Base-by-base conservation (phyloP, 192 early-diverging fungal genomes). In the Thoreauomyces humboldtii region DNA sequence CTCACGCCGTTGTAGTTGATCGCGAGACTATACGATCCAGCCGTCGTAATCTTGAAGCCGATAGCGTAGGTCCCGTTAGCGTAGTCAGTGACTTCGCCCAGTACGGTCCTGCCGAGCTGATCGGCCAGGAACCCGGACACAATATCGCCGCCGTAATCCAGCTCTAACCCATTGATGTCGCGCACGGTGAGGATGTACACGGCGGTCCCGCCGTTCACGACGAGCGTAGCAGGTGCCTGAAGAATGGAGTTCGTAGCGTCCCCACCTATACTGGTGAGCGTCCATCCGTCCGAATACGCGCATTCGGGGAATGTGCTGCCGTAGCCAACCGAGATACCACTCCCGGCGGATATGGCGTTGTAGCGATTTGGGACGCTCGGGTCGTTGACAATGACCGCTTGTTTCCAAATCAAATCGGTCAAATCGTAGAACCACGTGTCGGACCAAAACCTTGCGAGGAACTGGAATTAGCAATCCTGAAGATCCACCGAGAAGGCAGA, bases 1-100 rank as follows among this genome's bases (percentile, higher is more conserved):
- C 50, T 52, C 5, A 15, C 50, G 17, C 50, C 50, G 50, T 52
- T 52, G 15, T 52, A 52, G 21, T 25, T 24, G 50, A 52, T 29
- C 5, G 17, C 15, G 6, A 52, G 28, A 25, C 28, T 14, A 31
- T 52, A 31, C 2, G 50, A 22, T 6, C 50, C 50, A 2, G 50
- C 50, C 7, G 25, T 15, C 25, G 24, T 25, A 4, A 31, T 14
- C 4, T 17, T 2, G 27, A 52, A 52, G 7, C 5, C 22, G 24
- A 52, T 52, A 6, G 50, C 28, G 15, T 52, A 52, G 5, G 50
- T 52, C 14, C 50, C 50, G 15, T 52, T 52, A 4, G 15, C 22
- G 50, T 52, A 31, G 15, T 52, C 50, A 25, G 5, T 15, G 14
- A 52, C 50, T 3, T 2, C 22, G 4, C 50, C 50, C 2, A 52